Conservation (phyloP, 2,329 filamentous ascomycete species). For the Alternaria sp. region DNA sequence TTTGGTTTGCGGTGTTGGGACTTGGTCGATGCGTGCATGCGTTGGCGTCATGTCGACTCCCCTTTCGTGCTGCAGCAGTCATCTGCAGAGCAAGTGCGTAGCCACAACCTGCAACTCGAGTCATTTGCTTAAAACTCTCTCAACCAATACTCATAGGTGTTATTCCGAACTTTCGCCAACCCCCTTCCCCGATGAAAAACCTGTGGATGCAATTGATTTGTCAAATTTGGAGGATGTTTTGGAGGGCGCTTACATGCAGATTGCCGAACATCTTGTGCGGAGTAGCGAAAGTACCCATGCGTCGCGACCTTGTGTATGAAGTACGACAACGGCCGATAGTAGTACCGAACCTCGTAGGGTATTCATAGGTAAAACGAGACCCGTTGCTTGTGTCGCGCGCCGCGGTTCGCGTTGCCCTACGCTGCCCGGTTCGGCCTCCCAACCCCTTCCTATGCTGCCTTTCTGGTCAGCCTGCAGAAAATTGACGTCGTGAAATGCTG, state of each 20-base stretch:
- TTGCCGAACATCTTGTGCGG: conserved; percentile 16
- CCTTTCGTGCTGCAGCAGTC: conserved; percentile 36
- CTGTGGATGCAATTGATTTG: conserved; percentile 11
- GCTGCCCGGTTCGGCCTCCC: conserved; percentile 33
- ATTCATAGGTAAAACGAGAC: conserved; percentile 43
- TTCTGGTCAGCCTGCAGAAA: conserved; percentile 42
- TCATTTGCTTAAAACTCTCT: conserved; percentile 24
- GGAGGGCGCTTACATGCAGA: conserved; percentile 35
- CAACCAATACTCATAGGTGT: conserved; percentile 10
- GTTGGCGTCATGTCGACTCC: conserved; percentile 41
- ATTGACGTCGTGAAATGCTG: conserved; percentile 28
- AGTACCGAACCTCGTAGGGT: conserved; percentile 30
- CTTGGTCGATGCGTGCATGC: conserved; percentile 41
- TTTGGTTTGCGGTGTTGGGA: conserved; percentile 21
- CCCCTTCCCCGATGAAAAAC: conserved; percentile 1
- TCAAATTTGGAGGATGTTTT: conserved; percentile 8
- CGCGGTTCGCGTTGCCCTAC: conserved; percentile 28
- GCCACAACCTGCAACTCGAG: conserved; percentile 29
- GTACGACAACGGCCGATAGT: conserved; percentile 26
- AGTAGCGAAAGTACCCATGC: conserved; percentile 35
- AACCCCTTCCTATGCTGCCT: conserved; percentile 30
- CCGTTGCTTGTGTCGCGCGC: conserved; percentile 42
- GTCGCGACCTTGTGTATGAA: conserved; percentile 34
- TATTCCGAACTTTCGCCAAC: conserved; percentile 1
- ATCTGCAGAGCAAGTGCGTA: conserved; percentile 28